These are phyloP conservation scores for Sphaerobolus stellatus DNA, from an alignment of 1,284 basidiomycete species.

Conservation along the genomic window DNA sequence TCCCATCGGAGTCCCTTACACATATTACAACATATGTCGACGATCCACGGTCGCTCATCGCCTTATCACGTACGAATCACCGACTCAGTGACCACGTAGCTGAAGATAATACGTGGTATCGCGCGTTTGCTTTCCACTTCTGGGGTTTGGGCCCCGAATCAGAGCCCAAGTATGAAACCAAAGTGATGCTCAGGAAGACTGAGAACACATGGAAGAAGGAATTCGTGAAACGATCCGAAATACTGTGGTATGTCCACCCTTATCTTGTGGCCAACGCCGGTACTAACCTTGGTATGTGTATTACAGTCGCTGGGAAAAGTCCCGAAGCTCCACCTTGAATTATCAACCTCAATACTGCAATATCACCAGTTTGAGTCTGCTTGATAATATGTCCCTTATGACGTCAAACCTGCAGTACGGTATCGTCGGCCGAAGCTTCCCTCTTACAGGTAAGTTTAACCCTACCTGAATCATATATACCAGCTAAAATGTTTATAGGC, in stretches of 20 bases:
- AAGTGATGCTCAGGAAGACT: conserved; percentile 55
- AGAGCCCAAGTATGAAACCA: conserved; percentile 31
- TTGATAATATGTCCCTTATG: conserved; percentile 56
- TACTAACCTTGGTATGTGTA: conserved; percentile 22
- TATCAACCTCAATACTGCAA: conserved; percentile 60
- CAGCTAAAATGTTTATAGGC: conserved; percentile 5
- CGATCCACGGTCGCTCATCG: conserved; percentile 55
- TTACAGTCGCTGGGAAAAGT: conserved; percentile 69
- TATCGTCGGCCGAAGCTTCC: conserved; percentile 71
- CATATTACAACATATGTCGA: conserved; percentile 78
- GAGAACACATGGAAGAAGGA: conserved; percentile 68
- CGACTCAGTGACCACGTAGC: conserved; percentile 64
- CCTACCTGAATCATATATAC: background rate
- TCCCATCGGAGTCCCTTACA: conserved; percentile 74
- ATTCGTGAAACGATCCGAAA: conserved; percentile 54
- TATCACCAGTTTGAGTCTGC: conserved; percentile 56
- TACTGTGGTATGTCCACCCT: conserved; percentile 48
- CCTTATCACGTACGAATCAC: conserved; percentile 56
- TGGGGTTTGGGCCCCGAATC: conserved; percentile 64
- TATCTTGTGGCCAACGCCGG: conserved; percentile 1
- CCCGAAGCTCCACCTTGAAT: conserved; percentile 57
- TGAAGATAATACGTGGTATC: conserved; percentile 80
- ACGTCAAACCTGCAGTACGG: conserved; percentile 69
- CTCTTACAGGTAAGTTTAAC: conserved; percentile 52
- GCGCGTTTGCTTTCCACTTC: conserved; percentile 75